Evolutionary conservation across 2,329 filamentous ascomycete species (phyloP).

Genomic region (Ceratocystis diversiconidia): DNA sequence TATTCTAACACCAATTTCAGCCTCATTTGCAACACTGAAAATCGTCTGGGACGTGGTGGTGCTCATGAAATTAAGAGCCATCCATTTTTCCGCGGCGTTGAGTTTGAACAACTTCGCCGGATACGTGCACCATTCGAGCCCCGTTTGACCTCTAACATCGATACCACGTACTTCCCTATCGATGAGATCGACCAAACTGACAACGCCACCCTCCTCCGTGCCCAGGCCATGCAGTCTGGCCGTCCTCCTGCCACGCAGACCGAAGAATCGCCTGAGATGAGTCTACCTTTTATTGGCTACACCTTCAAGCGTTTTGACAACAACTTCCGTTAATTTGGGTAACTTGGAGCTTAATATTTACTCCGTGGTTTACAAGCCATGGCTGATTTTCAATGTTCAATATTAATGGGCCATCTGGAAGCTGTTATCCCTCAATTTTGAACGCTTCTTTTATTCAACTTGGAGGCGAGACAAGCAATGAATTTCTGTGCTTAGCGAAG

Average conservation of each 20-base stretch:
- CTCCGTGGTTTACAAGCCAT: neutral
- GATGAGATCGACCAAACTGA: conserved; percentile 97
- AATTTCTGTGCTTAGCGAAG: neutral
- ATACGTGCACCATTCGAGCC: conserved; percentile 96
- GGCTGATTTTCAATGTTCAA: conserved; percentile 7
- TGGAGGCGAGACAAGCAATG: neutral
- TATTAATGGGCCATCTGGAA: neutral
- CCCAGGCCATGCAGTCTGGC: conserved; percentile 60
- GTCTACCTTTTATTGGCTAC: conserved; percentile 82
- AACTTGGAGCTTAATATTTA: conserved; percentile 13
- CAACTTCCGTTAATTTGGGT: conserved; percentile 41
- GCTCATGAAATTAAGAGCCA: conserved; percentile 88
- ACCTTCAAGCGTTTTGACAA: conserved; percentile 89
- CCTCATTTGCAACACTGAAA: conserved; percentile 85
- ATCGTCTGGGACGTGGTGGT: conserved; percentile 74
- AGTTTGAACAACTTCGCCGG: conserved; percentile 81
- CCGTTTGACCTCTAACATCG: conserved; percentile 79
- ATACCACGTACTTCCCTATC: conserved; percentile 96
- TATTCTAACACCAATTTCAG: conserved; percentile 31
- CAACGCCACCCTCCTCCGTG: conserved; percentile 73
- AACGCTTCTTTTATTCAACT: conserved; percentile 18
- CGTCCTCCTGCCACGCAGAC: conserved; percentile 29
- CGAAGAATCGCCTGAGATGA: conserved; percentile 72
- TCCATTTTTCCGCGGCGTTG: conserved; percentile 89
- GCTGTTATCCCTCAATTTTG: conserved; percentile 19